These are phyloP conservation scores for Tolypocladium pustulatum DNA, from an alignment of 2,329 filamentous ascomycete species.

Conservation along the genomic window DNA sequence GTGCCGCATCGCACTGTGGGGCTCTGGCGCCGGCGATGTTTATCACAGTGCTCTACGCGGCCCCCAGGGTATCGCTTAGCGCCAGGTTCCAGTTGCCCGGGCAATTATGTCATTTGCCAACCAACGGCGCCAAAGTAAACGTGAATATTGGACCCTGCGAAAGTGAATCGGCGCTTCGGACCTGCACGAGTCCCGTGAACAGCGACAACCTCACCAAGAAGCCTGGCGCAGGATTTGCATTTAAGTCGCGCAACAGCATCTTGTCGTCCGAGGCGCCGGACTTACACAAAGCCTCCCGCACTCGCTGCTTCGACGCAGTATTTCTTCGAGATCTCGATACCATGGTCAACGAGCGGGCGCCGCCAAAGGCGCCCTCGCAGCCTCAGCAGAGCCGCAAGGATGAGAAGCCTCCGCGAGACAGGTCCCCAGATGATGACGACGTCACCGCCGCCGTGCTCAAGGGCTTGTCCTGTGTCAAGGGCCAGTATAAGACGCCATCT, in stretches of 20 bases:
- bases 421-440: conserved; percentile 20
- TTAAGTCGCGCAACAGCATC: conserved; percentile 20
- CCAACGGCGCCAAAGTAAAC: conserved; percentile 6
- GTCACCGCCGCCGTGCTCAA: conserved; percentile 22
- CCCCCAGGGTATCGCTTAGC: neutral
- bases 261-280: conserved; percentile 11
- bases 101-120: conserved; percentile 16
- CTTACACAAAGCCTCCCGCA: conserved; percentile 6
- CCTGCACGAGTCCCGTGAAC: conserved; percentile 8
- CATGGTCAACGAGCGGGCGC: conserved; percentile 39
- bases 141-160: conserved; percentile 7
- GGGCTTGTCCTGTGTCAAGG: conserved; percentile 16
- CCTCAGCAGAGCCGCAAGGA: conserved; percentile 23
- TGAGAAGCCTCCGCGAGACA: conserved; percentile 13
- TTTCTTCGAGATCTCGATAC: conserved; percentile 9
- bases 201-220: conserved; percentile 9
- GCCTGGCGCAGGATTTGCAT: conserved; percentile 19
- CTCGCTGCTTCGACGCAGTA: neutral
- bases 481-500: conserved; percentile 10
- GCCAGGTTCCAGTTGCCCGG: conserved; percentile 12
- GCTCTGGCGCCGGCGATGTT: neutral
- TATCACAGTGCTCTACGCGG: neutral
- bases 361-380: conserved; percentile 30
- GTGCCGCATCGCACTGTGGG: neutral
- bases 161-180: conserved; percentile 4